phyloP scores from a whole-genome alignment of 805 yeast genomes.

The Yamadazyma philogaea region DNA sequence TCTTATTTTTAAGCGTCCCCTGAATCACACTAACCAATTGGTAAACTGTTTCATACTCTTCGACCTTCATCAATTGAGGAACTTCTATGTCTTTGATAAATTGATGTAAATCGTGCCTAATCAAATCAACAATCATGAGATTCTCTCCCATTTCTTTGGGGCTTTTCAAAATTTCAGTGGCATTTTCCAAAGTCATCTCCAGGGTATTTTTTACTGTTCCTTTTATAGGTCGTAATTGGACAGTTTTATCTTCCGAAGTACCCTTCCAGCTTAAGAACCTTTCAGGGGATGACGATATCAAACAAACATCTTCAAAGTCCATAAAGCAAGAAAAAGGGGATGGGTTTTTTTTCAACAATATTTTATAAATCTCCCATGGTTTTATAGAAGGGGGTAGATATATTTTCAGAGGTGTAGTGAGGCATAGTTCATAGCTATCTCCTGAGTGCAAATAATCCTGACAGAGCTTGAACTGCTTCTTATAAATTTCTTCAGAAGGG shows the following conservation, averaged over 20 bases:
- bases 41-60: slow-evolving; percentile 86
- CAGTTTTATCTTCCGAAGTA: slow-evolving; percentile 32
- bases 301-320: slow-evolving; percentile 58
- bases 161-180: slow-evolving; percentile 63
- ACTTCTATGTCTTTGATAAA: slow-evolving; percentile 66
- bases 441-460: slow-evolving; percentile 71
- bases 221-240: slow-evolving; percentile 91
- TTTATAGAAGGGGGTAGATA: slow-evolving; percentile 45
- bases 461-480: slow-evolving; percentile 54
- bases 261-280: slow-evolving; percentile 80
- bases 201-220: slow-evolving; percentile 82
- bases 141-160: slow-evolving; percentile 96
- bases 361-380: slow-evolving; percentile 81
- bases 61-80: slow-evolving; percentile 81
- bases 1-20: slow-evolving; percentile 46
- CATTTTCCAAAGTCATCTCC: slow-evolving; percentile 53
- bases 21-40: slow-evolving; percentile 88
- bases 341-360: slow-evolving; percentile 71
- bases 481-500: slow-evolving; percentile 57
- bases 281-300: slow-evolving; percentile 92
- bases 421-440: slow-evolving; percentile 90
- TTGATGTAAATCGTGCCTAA: slow-evolving; percentile 83
- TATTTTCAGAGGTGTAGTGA: slow-evolving; percentile 72
- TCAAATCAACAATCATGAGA: slow-evolving; percentile 93
- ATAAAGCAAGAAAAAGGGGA: slow-evolving; percentile 88